Percentiles rank a stretch among this genome's conserved stretches.
These are phyloP conservation scores for Brassica napus DNA, from an alignment of 345 rosid species.

Conservation along the genomic window DNA sequence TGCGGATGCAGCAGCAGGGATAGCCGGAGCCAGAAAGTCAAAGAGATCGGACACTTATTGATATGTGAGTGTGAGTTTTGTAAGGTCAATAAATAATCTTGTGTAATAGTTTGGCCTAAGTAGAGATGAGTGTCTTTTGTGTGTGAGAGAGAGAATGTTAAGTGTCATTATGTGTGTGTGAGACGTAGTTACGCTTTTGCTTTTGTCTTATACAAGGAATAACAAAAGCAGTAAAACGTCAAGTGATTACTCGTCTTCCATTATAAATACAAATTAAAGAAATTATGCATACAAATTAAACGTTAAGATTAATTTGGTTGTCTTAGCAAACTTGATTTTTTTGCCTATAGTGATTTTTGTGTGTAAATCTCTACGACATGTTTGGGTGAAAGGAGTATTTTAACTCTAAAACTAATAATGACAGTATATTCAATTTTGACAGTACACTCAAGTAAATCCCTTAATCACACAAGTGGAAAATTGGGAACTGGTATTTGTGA, in stretches of 20 bases:
- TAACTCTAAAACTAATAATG: background rate
- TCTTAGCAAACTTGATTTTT: background rate
- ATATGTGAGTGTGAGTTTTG: background rate
- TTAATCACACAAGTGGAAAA: background rate
- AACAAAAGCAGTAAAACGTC: background rate
- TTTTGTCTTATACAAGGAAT: background rate
- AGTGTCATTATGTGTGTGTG: background rate
- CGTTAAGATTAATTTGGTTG: background rate
- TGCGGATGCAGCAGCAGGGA: background rate
- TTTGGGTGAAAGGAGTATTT: background rate
- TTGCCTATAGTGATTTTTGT: background rate
- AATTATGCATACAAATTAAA: background rate
- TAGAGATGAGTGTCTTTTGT: background rate
- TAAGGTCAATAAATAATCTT: background rate
- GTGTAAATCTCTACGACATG: background rate
- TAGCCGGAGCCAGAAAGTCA: background rate
- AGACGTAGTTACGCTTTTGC: background rate
- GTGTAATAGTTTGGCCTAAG: slow-evolving; percentile 5
- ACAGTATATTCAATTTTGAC: background rate
- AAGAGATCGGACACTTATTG: slow-evolving; percentile 24
- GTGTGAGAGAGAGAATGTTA: background rate
- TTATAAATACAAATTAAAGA: background rate
- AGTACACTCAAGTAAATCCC: background rate
- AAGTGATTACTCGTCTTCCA: background rate
- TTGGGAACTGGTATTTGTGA: background rate